Evolutionary conservation across 345 rosid species (phyloP), one percentile per base, ranked within the genome.

Genomic region (Boechera stricta): DNA sequence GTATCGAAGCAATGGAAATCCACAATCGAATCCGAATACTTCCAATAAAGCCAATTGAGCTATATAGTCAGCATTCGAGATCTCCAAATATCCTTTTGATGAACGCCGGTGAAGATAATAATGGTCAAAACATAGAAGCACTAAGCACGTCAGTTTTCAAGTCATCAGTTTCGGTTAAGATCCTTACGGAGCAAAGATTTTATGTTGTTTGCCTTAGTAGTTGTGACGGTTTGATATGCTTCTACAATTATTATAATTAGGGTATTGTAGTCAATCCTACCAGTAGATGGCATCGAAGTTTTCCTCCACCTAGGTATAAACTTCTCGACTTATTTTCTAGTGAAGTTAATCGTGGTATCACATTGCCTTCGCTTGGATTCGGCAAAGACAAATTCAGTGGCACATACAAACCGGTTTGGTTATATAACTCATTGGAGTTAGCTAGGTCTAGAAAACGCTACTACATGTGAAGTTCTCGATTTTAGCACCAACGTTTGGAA

Each of bases 1-100:
- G 29, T 65, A 31, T 65, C 29, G 29, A 65, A 48, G 39, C 55
- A 45, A 64, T 64, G 55, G 55, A n/a, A n/a, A 64, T 45, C 10
- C 9, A 45, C 39, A n/a, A 31, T 47, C 5, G n/a, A 47, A 31
- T 64, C 28, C 2, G 0, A 2, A n/a, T 3, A 31, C 41, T 45
- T n/a, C 55, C 3, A 47, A 31, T 1, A 65, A 31, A 31, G 39
- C 10, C 29, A 32, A 5, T n/a, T 9, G 21, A 21, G 5, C 18
- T 21, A 21, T 41, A 6, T 42, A 3, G 11, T 41, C 18, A 41
- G 51, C 15, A 39, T 18, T 21, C 10, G 6, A 41, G 11, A 6
- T 1, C 24, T 62, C 67, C 33, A 21, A 12, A 38, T 38, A 36
- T 36, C n/a, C 31, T 60, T 10, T 36, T 36, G n/a, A 36, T 60